Evolutionary conservation across 768 basidiomycete genomes (phyloP), one percentile per base, ranked within the genome.

Genomic region (Lactarius trivialis): DNA sequence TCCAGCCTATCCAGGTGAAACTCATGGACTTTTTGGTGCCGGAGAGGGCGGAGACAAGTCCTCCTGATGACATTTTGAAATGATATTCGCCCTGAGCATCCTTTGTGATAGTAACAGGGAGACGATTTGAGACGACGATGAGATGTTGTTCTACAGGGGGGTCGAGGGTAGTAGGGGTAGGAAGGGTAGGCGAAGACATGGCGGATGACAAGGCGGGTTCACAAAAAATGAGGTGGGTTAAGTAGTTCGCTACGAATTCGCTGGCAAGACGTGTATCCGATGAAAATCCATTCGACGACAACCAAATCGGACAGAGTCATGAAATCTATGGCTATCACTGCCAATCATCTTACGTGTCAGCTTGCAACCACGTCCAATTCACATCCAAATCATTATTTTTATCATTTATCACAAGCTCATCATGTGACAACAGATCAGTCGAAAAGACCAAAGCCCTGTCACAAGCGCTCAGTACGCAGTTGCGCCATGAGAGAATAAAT

Each of bases 31-130:
- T 98, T 78, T 99, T 99, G 83, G 94, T 96, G 52, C 97, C 96
- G 26, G 90, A 89, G 67, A 99, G 86, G 63, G 97, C 97, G 57
- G 91, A 94, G 65, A 98, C 97, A 64, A 99, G 89, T 58, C 97
- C 97, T 32, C 97, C 97, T 3, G 93, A 95, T 63, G 93, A 95
- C 95, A 98, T 97, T 81, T 96, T 91, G 84, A 97, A 98, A 79
- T 95, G 91, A 75, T 95, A 98, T 74, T 96, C 87, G 72, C 94
- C 94, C 56, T 80, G 76, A 15, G 83, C 86, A 83, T 98, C 95
- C 78, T 93, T 96, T 73, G 79, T 91, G 72, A 98, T 98, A 52
- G 96, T 97, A 63, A 98, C 83, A 24, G 96, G 96, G 62, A 98
- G 86, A 58, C 96, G 85, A 76, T 98, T 98, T 56, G 91, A 90